These are phyloP conservation scores for Hymenoscyphus scutula DNA, from an alignment of 2,329 filamentous ascomycete species.

Conservation along the genomic window DNA sequence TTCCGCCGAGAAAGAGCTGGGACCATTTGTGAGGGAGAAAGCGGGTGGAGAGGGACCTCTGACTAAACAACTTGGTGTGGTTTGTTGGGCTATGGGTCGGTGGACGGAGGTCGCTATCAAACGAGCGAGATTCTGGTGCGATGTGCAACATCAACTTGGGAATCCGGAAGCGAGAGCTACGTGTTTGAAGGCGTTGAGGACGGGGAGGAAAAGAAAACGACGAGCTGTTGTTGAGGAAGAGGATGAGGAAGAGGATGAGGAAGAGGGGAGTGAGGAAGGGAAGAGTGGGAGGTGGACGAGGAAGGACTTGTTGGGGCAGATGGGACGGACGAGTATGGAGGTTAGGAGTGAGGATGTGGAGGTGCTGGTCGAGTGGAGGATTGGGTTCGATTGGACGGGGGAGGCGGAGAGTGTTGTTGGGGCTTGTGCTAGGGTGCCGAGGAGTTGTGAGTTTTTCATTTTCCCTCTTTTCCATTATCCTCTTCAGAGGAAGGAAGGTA, in stretches of 20 bases:
- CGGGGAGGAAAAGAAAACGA: constrained; percentile 26
- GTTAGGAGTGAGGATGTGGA: constrained; percentile 33
- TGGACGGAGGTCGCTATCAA: constrained; percentile 62
- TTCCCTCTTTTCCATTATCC: neutral
- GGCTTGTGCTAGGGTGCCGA: constrained; percentile 55
- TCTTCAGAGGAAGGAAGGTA: no score
- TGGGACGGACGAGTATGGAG: constrained; percentile 49
- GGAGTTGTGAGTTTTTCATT: constrained; percentile 56
- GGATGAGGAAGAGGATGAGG: constrained; percentile 31
- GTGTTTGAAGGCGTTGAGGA: constrained; percentile 17
- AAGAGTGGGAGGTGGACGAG: constrained; percentile 33
- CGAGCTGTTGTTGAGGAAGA: constrained; percentile 28
- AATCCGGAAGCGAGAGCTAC: constrained; percentile 35
- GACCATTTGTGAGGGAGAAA: constrained; percentile 43
- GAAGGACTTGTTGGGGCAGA: constrained; percentile 50
- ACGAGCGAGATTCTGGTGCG: constrained; percentile 62
- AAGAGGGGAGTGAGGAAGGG: constrained; percentile 18
- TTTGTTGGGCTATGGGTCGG: constrained; percentile 66
- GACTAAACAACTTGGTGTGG: constrained; percentile 55
- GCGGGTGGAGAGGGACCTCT: constrained; percentile 44
- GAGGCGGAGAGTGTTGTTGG: constrained; percentile 61
- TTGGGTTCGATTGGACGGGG: constrained; percentile 70
- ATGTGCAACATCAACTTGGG: constrained; percentile 48
- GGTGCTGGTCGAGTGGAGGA: constrained; percentile 57
- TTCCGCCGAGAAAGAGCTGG: constrained; percentile 57